phyloP scores from a whole-genome alignment of 192 early-diverging fungal genomes.

The Coemansia sp. region DNA sequence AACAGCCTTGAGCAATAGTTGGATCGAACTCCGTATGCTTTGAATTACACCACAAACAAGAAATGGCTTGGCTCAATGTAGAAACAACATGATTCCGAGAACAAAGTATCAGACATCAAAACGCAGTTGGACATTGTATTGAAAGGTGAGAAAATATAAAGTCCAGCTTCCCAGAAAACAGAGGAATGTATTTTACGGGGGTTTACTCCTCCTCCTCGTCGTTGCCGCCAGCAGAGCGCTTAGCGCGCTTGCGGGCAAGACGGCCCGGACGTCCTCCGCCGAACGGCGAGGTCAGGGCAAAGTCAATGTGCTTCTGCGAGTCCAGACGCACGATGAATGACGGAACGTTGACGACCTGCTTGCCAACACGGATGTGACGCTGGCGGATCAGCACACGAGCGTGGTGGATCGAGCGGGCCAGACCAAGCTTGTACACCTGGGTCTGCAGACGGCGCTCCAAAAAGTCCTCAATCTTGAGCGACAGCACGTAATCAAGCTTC shows the following conservation, averaged over 20 bases:
- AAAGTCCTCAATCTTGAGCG: conserved; percentile 98
- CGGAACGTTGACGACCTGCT: conserved; percentile 97
- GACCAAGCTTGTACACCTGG: conserved; percentile 97
- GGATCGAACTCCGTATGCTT: too few species aligned
- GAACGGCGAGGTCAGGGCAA: conserved; percentile 82
- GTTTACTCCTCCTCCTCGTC: conserved; percentile 67
- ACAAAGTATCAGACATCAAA: too few species aligned
- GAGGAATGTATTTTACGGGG: neutral
- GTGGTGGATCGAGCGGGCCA: conserved; percentile 99
- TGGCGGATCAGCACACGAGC: conserved; percentile 98
- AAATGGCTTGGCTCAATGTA: too few species aligned
- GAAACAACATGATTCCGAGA: too few species aligned
- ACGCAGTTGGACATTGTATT: too few species aligned
- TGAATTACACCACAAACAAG: too few species aligned
- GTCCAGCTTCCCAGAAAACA: neutral
- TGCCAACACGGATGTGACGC: conserved; percentile 97
- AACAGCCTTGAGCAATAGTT: neutral
- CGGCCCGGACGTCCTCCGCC: conserved; percentile 98
- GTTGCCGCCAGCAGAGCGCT: conserved; percentile 61
- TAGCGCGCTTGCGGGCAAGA: conserved; percentile 92
- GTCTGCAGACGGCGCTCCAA: conserved; percentile 98
- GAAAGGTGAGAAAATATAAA: neutral
- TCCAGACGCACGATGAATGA: conserved; percentile 92
- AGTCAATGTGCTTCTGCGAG: conserved; percentile 81
- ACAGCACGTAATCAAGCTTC: conserved; percentile 98